phyloP scores from a whole-genome alignment of 164 flowering plant genomes.

The Protea cynaroides region DNA sequence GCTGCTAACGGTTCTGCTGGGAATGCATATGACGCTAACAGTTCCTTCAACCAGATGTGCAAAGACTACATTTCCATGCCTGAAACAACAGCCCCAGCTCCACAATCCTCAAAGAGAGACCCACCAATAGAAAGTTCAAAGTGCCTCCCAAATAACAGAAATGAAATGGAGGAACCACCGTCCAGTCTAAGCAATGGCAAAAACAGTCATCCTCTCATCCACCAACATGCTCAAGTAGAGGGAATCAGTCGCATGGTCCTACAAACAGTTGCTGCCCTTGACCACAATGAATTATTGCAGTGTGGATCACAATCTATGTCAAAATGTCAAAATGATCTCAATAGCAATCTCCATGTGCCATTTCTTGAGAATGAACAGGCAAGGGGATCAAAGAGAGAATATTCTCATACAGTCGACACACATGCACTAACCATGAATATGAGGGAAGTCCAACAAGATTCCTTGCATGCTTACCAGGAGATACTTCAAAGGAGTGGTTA shows the following conservation, averaged over 20 bases:
- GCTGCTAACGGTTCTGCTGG: background rate
- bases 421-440: conserved; percentile 14
- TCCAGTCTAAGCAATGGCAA: conserved; percentile 7
- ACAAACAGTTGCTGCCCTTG: conserved; percentile 3
- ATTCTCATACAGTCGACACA: conserved; percentile 7
- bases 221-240: conserved; percentile 2
- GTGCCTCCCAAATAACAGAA: background rate
- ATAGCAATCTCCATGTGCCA: conserved; percentile 17
- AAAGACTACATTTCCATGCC: conserved; percentile 17
- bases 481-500: conserved; percentile 8
- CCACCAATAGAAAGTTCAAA: conserved; percentile 3
- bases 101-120: conserved; percentile 1
- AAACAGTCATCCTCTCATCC: conserved; percentile 1
- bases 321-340: conserved; percentile 18
- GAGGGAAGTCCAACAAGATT: conserved; percentile 19
- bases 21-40: conserved; percentile 13
- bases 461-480: conserved; percentile 17
- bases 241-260: conserved; percentile 12
- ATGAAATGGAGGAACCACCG: background rate
- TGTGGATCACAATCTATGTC: conserved; percentile 15
- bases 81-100: conserved; percentile 11
- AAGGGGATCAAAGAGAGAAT: conserved; percentile 25
- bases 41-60: conserved; percentile 11
- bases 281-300: conserved; percentile 13
- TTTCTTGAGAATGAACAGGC: conserved; percentile 17